phyloP scores from a whole-genome alignment of 768 basidiomycete species.

The Naganishia antarctica region DNA sequence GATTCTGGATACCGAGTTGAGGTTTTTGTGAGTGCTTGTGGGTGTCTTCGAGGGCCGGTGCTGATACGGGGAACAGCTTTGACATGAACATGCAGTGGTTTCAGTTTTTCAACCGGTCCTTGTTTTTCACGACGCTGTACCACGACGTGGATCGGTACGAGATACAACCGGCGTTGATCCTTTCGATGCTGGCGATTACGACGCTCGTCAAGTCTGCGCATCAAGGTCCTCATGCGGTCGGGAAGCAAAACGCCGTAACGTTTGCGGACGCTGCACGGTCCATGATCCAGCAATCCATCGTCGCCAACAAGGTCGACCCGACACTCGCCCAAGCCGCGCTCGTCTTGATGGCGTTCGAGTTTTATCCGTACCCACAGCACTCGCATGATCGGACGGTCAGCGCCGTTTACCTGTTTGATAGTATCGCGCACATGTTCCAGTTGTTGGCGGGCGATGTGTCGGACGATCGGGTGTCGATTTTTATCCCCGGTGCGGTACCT shows the following conservation, averaged over 20 bases:
- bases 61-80: background rate
- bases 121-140: constrained; percentile 26
- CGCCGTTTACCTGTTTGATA: constrained; percentile 24
- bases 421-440: constrained; percentile 26
- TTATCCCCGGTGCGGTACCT: constrained; percentile 23
- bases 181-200: constrained; percentile 24
- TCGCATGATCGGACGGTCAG: constrained; percentile 15
- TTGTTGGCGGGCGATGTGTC: constrained; percentile 22
- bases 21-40: constrained; percentile 4
- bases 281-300: constrained; percentile 31
- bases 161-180: constrained; percentile 27
- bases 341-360: constrained; percentile 26
- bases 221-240: constrained; percentile 8
- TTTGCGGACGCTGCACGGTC: constrained; percentile 26
- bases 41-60: background rate
- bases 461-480: constrained; percentile 24
- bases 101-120: constrained; percentile 24
- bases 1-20: constrained; percentile 13
- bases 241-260: constrained; percentile 16
- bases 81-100: constrained; percentile 28
- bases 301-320: constrained; percentile 27
- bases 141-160: constrained; percentile 22
- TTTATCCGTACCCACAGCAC: constrained; percentile 25
- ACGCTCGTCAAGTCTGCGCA: constrained; percentile 24
- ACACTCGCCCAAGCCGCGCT: constrained; percentile 28